These are phyloP conservation scores for Jatropha curcas DNA, from an alignment of 345 rosid genomes.

Conservation along the genomic window DNA sequence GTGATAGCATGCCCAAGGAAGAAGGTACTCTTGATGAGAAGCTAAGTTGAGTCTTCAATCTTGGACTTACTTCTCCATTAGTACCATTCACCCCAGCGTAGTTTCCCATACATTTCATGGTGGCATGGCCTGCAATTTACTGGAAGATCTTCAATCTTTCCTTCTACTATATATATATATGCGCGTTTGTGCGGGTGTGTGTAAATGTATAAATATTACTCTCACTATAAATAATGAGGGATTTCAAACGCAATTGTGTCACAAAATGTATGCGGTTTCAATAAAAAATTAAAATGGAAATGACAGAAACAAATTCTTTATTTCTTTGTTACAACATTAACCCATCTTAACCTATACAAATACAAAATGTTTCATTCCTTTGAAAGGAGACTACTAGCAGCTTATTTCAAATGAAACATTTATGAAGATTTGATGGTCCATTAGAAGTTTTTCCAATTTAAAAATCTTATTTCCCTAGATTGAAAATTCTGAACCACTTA, in stretches of 20 bases:
- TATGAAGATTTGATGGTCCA: neutral
- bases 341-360: neutral
- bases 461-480: no score
- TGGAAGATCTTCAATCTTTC: conserved; percentile 23
- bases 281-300: no score
- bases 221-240: neutral
- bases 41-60: conserved; percentile 57
- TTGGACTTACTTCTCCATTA: conserved; percentile 51
- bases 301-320: no score
- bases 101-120: conserved; percentile 47
- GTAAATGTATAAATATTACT: no score
- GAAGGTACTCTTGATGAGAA: conserved; percentile 62
- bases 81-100: conserved; percentile 45
- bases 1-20: conserved; percentile 69
- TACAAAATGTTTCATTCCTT: neutral
- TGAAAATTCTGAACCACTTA: no score
- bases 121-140: conserved; percentile 57
- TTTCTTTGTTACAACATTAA: neutral
- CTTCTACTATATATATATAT: conserved; percentile 13
- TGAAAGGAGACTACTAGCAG: no score
- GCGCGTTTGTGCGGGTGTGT: no score
- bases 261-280: no score
- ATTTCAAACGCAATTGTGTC: no score
- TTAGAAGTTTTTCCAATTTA: neutral
- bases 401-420: neutral